Conservation (phyloP, 2,329 filamentous ascomycete species). For the Cladosporium velox region DNA sequence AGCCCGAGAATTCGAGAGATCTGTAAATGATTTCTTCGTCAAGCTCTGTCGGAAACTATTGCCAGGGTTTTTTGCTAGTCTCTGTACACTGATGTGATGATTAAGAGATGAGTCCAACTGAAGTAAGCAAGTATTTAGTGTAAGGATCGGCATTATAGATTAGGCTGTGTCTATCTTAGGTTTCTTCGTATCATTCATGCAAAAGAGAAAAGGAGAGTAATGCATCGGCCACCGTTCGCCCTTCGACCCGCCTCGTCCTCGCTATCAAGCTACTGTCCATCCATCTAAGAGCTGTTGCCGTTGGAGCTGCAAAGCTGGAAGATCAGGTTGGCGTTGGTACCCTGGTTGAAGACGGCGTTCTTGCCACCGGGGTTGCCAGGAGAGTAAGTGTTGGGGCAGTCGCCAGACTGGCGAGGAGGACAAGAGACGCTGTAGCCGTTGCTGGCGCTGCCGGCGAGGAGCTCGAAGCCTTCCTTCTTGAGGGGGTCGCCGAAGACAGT, state of each 20-base stretch:
- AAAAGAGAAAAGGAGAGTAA: not conserved
- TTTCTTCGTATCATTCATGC: not conserved
- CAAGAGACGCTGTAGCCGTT: slow-evolving; percentile 16
- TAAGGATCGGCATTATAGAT: slow-evolving; percentile 5
- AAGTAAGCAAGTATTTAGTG: not conserved
- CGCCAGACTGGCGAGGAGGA: slow-evolving; percentile 9
- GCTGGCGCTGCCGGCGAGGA: slow-evolving; percentile 14
- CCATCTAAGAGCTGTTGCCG: slow-evolving; percentile 19
- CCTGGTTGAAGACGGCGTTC: slow-evolving; percentile 21
- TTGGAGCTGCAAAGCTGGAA: slow-evolving; percentile 20
- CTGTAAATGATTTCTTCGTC: not conserved
- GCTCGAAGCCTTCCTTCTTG: slow-evolving; percentile 16
- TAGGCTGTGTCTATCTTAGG: slow-evolving; percentile 5
- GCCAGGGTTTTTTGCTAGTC: not conserved
- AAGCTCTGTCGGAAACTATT: not conserved
- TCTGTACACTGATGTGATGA: not conserved
- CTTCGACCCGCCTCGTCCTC: not conserved
- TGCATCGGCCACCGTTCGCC: not conserved
- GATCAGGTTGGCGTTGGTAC: slow-evolving; percentile 20
- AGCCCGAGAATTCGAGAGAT: not conserved
- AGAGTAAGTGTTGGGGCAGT: slow-evolving; percentile 21
- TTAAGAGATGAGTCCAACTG: not conserved
- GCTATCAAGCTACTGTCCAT: not conserved
- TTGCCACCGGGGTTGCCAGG: slow-evolving; percentile 19
- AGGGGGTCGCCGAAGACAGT: slow-evolving; percentile 21